phyloP scores from a whole-genome alignment of 1,284 basidiomycete species.

The Papiliotrema terrestris region DNA sequence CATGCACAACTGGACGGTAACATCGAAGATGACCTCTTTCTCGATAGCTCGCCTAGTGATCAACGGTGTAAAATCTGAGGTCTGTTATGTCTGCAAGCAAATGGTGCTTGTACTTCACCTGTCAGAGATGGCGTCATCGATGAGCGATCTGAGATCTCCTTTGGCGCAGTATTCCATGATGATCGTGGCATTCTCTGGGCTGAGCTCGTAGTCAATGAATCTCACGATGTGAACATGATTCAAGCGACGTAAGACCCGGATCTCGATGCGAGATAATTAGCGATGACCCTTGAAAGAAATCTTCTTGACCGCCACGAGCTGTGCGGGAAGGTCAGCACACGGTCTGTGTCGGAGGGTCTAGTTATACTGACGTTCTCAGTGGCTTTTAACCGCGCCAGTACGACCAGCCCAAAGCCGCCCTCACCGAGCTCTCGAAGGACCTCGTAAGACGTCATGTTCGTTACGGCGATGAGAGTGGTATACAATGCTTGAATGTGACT shows the following conservation, averaged over 20 bases:
- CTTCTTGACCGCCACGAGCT: neutral
- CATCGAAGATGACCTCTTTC: neutral
- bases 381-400: neutral
- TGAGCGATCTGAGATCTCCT: neutral
- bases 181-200: neutral
- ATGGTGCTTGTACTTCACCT: neutral
- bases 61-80: neutral
- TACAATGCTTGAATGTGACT: neutral
- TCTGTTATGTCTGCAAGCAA: neutral
- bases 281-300: neutral
- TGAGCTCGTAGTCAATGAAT: neutral
- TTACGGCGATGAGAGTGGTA: neutral
- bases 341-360: neutral
- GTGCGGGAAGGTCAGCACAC: neutral
- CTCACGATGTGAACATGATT: neutral
- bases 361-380: neutral
- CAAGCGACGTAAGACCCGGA: neutral
- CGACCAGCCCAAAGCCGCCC: neutral
- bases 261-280: neutral
- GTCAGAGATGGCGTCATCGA: neutral
- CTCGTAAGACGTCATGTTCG: neutral
- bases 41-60: neutral
- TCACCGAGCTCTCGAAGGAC: neutral
- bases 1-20: neutral
- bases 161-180: neutral